phyloP scores from a whole-genome alignment of 1,284 basidiomycete species.

The Acaromyces ingoldii region DNA sequence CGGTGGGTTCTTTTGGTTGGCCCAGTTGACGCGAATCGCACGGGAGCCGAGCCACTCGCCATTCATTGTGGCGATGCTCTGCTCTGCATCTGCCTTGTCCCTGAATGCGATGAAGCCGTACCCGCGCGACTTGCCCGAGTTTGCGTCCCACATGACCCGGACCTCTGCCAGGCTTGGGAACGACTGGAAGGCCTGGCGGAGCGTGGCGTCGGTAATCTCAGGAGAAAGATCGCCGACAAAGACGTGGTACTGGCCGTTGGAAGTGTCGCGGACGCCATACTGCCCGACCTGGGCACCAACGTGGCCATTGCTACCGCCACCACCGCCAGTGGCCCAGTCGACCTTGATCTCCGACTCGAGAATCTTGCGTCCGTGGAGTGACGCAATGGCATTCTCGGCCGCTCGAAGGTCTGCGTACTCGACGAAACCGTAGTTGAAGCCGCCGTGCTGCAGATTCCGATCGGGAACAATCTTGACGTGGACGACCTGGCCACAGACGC shows the following conservation, averaged over 20 bases:
- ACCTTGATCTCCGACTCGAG: conserved; percentile 68
- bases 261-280: neutral
- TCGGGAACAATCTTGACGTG: conserved; percentile 95
- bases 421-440: conserved; percentile 96
- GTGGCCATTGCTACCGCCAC: neutral
- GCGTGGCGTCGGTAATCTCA: conserved; percentile 95
- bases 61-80: conserved; percentile 97
- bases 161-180: conserved; percentile 94
- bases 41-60: conserved; percentile 97
- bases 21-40: conserved; percentile 99
- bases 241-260: conserved; percentile 77
- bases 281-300: neutral
- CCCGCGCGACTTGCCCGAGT: conserved; percentile 91
- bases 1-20: conserved; percentile 98
- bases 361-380: conserved; percentile 93
- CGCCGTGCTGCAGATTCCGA: conserved; percentile 93
- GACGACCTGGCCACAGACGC: neutral
- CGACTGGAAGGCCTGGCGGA: conserved; percentile 88
- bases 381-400: conserved; percentile 91
- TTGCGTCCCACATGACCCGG: conserved; percentile 65
- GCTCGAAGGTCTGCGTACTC: conserved; percentile 90
- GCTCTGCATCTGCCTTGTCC: conserved; percentile 94
- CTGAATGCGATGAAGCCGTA: conserved; percentile 91
- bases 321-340: conserved; percentile 39
- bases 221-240: conserved; percentile 97